Evolutionary conservation across 768 basidiomycete species (phyloP), one percentile per base, ranked within the genome.

Genomic region (Tricholoma bakamatsutake): DNA sequence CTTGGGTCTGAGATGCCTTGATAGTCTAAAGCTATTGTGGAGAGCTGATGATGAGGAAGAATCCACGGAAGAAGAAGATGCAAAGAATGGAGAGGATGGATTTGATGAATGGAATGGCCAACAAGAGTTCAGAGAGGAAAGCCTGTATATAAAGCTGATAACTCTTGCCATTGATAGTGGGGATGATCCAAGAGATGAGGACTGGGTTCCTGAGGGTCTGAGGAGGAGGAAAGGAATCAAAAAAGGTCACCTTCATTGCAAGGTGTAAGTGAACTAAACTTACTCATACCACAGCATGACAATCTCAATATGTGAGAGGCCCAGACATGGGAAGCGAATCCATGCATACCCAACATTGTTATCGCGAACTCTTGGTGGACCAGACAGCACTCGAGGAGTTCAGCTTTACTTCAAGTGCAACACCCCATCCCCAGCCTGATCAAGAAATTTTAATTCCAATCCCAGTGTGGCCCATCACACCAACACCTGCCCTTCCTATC

Each of bases 321-420:
- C 55, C 58, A 33, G 58, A 59, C 49, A 45, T 59, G 18, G 48
- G 11, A 28, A 59, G 58, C 31, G 56, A 59, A 50, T 59, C 55
- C 12, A 15, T 10, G 18, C 52, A 47, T 9, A 59, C 58, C 6
- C 46, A 45, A 24, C n/a, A 21, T n/a, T 35, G 33, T 28, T 59
- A 59, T 50, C 28, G 27, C 18, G 27, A 53, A 18, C 35, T 50
- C 8, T 48, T 53, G 28, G 10, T n/a, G 3, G 47, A 27, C 28
- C 52, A 59, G 30, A 50, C 1, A 12, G 50, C n/a, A 9, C 58
- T 59, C 1, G 31, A 59, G 21, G 33, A 4, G 7, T 59, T 56
- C 17, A 12, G 48, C 13, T 50, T 46, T 42, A 24, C 21, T 24
- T 24, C 21, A 24, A 24, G 21, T 3, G 3, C 21, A 24, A 24